phyloP scores from a whole-genome alignment of 768 basidiomycete species.

The Polyporus arcularius region DNA sequence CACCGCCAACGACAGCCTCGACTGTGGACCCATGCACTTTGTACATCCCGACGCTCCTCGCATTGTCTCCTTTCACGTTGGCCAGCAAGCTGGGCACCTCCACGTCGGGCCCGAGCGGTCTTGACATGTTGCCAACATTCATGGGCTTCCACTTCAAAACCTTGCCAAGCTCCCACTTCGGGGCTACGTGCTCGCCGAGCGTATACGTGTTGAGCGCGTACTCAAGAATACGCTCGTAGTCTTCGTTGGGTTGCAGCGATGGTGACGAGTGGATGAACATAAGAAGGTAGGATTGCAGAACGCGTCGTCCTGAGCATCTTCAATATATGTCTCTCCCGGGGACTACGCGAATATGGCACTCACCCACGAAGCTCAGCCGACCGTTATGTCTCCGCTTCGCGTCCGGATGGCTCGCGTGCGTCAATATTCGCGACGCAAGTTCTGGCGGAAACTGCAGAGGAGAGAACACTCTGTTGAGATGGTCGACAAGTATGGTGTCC shows the following conservation, averaged over 20 bases:
- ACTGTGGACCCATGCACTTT: conserved; percentile 80
- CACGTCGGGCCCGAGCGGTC: conserved; percentile 12
- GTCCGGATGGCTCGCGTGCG: conserved; percentile 73
- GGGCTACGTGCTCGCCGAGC: conserved; percentile 73
- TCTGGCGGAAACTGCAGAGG: conserved; percentile 71
- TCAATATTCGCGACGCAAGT: conserved; percentile 71
- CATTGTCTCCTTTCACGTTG: conserved; percentile 6
- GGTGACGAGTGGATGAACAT: conserved; percentile 64
- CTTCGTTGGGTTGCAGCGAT: conserved; percentile 46
- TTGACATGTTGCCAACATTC: conserved; percentile 18
- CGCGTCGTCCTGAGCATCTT: conserved; percentile 61
- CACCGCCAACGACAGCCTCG: conserved; percentile 72
- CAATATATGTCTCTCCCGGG: background rate
- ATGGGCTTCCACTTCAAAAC: conserved; percentile 76
- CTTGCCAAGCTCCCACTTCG: conserved; percentile 72
- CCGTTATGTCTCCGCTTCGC: conserved; percentile 72
- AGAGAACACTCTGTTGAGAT: conserved; percentile 64
- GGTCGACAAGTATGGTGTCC: conserved; percentile 39
- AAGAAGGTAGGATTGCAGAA: conserved; percentile 72
- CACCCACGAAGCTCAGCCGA: conserved; percentile 72
- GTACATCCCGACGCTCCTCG: conserved; percentile 59
- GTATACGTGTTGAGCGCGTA: conserved; percentile 68
- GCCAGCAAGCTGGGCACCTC: conserved; percentile 15
- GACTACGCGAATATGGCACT: conserved; percentile 22
- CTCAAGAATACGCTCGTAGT: conserved; percentile 58